These are phyloP conservation scores for Acanthamoeba lenticulata DNA, from an alignment of 208 protist genomes.

Conservation along the genomic window DNA sequence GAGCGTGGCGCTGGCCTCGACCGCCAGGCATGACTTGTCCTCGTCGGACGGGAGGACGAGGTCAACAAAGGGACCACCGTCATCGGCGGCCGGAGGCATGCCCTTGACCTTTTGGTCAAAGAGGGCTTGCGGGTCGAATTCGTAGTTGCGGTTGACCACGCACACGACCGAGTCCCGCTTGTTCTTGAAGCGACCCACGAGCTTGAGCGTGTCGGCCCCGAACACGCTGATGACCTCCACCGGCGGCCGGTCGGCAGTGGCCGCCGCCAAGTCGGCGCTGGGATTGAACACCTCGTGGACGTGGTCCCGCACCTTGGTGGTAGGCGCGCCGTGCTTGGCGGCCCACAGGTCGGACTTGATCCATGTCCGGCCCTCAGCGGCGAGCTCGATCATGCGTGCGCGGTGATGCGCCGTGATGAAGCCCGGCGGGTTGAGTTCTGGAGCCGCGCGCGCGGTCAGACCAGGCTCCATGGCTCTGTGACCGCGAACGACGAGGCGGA, in stretches of 20 bases:
- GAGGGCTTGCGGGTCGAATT: conserved; percentile 15
- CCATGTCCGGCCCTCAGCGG: not conserved
- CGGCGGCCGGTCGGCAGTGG: not conserved
- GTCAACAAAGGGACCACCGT: not conserved
- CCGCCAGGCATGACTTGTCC: not conserved
- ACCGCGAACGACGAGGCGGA: not conserved
- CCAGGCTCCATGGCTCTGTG: no score
- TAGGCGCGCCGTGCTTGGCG: conserved; percentile 6
- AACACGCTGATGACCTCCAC: conserved; percentile 62
- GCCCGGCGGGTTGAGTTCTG: not conserved
- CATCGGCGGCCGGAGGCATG: not conserved
- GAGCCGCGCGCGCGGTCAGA: not conserved
- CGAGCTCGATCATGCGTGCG: conserved; percentile 35
- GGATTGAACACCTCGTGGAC: conserved; percentile 33
- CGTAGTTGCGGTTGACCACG: conserved; percentile 63
- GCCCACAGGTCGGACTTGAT: conserved; percentile 56
- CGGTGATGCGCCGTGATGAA: conserved; percentile 24
- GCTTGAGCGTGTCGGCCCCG: conserved; percentile 24
- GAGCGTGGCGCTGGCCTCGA: conserved; percentile 57
- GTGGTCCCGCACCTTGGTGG: conserved; percentile 9
- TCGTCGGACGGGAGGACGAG: not conserved
- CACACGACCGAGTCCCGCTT: no score
- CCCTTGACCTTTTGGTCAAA: conserved; percentile 36
- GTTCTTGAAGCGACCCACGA: conserved; percentile 40
- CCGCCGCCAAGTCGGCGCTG: not conserved